Base-by-base conservation (phyloP, 805 yeast genomes). In the Yamadazyma phyllophila region DNA sequence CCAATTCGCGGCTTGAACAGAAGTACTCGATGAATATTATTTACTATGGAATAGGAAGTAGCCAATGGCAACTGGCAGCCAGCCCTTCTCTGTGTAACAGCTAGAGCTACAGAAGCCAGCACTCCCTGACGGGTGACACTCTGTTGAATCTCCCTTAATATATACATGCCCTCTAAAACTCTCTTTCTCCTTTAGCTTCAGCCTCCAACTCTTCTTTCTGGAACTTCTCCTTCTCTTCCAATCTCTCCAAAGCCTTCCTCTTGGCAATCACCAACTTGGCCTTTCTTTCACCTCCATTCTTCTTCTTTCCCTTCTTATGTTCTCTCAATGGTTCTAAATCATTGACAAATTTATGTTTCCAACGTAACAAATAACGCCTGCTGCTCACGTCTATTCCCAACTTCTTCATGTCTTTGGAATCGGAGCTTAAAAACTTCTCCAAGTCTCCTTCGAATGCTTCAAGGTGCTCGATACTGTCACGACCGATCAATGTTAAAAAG, bases 211-310 rank as follows among this genome's bases (percentile, higher is more conserved):
- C 72, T 46, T 63, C 60, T 40, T 61, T 57, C 45, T 64, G 62
- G 55, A 62, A 65, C 37, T 50, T 53, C 54, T 71, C 80, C 56
- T 75, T 70, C 52, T 81, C 78, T 54, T 79, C 80, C 44, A 82
- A 76, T 44, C 77, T 66, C 66, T 78, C 62, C 51, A 77, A 78
- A 8, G 96, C 92, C 13, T 73, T 67, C 53, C 76, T 76, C 59
- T 83, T 85, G 26, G 76, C 77, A 50, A 61, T 53, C 15, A 72
- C 73, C 12, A 67, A 59, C 57, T 77, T 80, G 49, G 84, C 78
- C 57, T 81, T 85, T 63, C 96, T 80, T 67, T 90, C 97, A 59
- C 97, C 96, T 20, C 97, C 97, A 56, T 71, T 73, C 56, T 77
- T 75, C 74, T 88, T 88, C 72, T 77, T 83, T n/a, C 91, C 88